Percentiles rank a stretch among this genome's conserved stretches.
phyloP scores from a whole-genome alignment of 495 filamentous ascomycete genomes.

The Neurospora intermedia region DNA sequence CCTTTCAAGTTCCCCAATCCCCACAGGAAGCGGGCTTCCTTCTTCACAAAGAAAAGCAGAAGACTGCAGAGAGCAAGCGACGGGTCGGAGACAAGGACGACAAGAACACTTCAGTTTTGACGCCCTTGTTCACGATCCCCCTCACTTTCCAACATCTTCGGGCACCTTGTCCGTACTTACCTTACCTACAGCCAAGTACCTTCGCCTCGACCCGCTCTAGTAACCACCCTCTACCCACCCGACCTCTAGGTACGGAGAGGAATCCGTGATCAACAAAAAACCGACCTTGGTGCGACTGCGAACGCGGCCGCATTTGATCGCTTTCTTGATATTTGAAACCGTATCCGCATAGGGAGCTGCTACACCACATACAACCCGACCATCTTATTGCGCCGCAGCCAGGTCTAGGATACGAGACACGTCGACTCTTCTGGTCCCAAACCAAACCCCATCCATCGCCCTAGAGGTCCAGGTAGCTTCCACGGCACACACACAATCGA shows the following conservation, averaged over 20 bases:
- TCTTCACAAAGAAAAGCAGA: not conserved
- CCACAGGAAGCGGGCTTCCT: not conserved
- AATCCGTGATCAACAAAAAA: not conserved
- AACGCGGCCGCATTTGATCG: not conserved
- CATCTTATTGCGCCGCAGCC: not conserved
- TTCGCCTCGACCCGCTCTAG: not conserved
- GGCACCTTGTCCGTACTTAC: not conserved
- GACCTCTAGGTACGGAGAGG: not conserved
- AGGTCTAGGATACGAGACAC: not conserved
- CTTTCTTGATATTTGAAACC: not conserved
- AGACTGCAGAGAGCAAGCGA: not conserved
- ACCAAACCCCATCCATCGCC: not conserved
- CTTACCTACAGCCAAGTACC: not conserved
- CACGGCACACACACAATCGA: not conserved
- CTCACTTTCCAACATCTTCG: not conserved
- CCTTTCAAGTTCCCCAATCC: not conserved
- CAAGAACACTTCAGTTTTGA: not conserved
- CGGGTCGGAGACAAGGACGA: not conserved
- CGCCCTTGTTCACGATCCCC: not conserved
- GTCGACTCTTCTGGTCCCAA: not conserved
- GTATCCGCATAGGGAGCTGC: not conserved
- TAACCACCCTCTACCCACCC: not conserved
- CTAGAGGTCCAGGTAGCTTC: not conserved
- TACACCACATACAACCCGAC: not conserved
- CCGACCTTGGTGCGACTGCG: not conserved